Evolutionary conservation across 2,329 filamentous ascomycete genomes (phyloP), one percentile per base, ranked within the genome.

Genomic region (Ilyonectria robusta): DNA sequence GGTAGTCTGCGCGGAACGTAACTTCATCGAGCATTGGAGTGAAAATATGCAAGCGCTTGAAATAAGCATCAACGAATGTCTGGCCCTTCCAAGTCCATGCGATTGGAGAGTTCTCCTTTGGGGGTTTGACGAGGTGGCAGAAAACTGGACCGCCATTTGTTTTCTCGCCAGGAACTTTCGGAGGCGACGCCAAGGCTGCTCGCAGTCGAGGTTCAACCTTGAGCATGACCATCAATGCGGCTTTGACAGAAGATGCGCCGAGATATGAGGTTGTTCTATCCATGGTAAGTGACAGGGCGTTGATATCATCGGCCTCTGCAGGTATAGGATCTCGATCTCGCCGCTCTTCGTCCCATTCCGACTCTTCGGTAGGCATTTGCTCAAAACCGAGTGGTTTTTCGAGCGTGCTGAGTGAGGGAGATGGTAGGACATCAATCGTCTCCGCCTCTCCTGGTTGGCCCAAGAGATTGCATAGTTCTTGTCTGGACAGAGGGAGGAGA

Each of bases 211-310:
- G 85, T 64, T 86, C 84, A 13, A 87, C 84, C 74, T 86, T 86
- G 68, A 87, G 81, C 84, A 94, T 93, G 53, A 93, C 91, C 81
- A 92, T 89, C 33, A 94, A 84, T 1, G 91, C 91, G 1, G 92
- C 91, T 75, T 92, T 92, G 75, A 94, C 92, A 0, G 92, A 94
- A 0, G 92, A 93, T 17, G 92, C 90, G 1, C 92, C 92, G 4
- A 94, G 83, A 75, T 94, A 94, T 4, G 92, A 87, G 1, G 54
- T 60, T 69, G 89, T 87, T 53, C 90, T 87, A 63, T 92, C 87
- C 5, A 86, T 81, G 2, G 83, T 81, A 37, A 86, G 86, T 76
- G 91, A 93, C 2, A 93, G 82, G 0, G 90, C 91, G 26, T 78
- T 78, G 29, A 78, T 64, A 50, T 77, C 70, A 53, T 68, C 65